phyloP scores from a whole-genome alignment of 169 alveolate species.

The Eimeria acervulina region DNA sequence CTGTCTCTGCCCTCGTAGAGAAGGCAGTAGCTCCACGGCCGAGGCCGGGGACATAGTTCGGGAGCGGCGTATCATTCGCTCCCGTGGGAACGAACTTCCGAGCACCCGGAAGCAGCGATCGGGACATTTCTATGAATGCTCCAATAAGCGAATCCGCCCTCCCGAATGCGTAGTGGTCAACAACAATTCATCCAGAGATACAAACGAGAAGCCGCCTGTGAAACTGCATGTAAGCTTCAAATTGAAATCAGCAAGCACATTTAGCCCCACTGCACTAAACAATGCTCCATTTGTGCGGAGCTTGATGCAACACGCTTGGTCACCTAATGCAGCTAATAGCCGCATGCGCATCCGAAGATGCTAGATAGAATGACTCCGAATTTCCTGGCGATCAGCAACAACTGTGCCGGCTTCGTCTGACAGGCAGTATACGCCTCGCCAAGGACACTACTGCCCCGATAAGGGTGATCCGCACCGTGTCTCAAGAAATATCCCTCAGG shows the following conservation, averaged over 20 bases:
- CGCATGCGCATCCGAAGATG: not conserved
- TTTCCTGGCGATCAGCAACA: not conserved
- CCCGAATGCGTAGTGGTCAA: not conserved
- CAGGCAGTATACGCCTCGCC: not conserved
- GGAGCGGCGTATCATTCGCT: constrained; percentile 47
- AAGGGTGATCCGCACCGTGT: not conserved
- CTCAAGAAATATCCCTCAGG: not conserved
- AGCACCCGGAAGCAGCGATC: constrained; percentile 78
- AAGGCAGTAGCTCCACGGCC: constrained; percentile 82
- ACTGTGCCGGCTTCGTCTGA: not conserved
- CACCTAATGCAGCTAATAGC: not conserved
- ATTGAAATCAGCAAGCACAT: not conserved
- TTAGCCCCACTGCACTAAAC: not conserved
- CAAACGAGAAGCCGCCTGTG: not conserved
- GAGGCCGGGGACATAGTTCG: constrained; percentile 79
- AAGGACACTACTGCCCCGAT: not conserved
- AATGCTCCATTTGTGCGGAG: constrained; percentile 45
- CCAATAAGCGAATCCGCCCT: not conserved
- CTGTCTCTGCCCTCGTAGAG: constrained; percentile 83
- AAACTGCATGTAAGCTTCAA: not conserved
- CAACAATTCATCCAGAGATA: not conserved
- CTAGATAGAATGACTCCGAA: not conserved
- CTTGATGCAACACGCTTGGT: not conserved
- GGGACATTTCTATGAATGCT: constrained; percentile 1
- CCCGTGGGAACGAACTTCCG: constrained; percentile 76